Percentiles rank a stretch among this genome's conserved stretches.
Evolutionary conservation across 495 filamentous ascomycete species (phyloP).

Genomic region (Lophiotrema nucula): DNA sequence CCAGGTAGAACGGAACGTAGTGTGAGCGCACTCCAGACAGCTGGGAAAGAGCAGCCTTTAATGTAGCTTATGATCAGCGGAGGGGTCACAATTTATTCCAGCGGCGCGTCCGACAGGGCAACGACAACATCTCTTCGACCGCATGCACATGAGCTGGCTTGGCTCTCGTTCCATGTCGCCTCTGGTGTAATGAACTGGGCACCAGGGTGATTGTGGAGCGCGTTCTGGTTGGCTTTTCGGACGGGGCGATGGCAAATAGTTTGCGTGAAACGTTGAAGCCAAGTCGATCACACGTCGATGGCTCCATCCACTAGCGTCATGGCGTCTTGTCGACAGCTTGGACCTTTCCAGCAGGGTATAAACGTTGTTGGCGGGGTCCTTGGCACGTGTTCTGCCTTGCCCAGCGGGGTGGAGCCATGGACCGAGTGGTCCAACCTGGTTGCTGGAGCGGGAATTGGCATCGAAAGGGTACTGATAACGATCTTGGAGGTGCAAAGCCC

Average conservation of each 20-base stretch:
- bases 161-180: conserved; percentile 4
- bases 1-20: background rate
- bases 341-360: conserved; percentile 16
- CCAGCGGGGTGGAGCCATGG: background rate
- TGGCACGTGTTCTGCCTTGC: background rate
- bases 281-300: background rate
- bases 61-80: conserved; percentile 18
- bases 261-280: background rate
- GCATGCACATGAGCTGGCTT: conserved; percentile 16
- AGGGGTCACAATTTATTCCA: conserved; percentile 13
- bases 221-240: conserved; percentile 12
- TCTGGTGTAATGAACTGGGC: background rate
- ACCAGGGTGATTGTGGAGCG: conserved; percentile 6
- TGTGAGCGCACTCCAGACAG: no score
- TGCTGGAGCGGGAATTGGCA: conserved; percentile 15
- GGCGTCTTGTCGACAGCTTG: conserved; percentile 17
- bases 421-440: conserved; percentile 9
- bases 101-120: conserved; percentile 26
- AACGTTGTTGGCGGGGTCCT: conserved; percentile 6
- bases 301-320: conserved; percentile 5
- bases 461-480: conserved; percentile 11
- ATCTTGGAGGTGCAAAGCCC: background rate
- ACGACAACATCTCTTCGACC: background rate
- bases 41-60: conserved; percentile 20
- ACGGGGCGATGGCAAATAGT: background rate